These are phyloP conservation scores for Linnemannia elongata DNA, from an alignment of 192 early-diverging fungal genomes.

Conservation along the genomic window DNA sequence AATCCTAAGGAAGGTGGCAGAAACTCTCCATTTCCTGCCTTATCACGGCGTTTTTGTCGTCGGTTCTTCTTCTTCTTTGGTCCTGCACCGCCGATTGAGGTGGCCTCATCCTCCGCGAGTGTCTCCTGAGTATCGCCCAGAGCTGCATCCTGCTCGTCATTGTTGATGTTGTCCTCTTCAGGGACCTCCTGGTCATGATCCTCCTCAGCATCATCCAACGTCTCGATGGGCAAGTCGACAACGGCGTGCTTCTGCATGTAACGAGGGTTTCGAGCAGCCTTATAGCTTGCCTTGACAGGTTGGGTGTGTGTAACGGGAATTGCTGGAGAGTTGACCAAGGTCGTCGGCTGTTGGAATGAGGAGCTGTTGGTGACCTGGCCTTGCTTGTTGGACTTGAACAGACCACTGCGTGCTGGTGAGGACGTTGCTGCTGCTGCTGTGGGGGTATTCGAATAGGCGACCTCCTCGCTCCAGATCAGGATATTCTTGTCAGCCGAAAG, in stretches of 20 bases:
- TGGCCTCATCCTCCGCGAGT: neutral
- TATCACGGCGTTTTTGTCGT: neutral
- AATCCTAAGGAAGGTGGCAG: neutral
- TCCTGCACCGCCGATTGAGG: neutral
- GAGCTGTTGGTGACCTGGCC: conserved; percentile 24
- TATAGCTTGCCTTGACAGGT: conserved; percentile 14
- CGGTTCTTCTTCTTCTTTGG: conserved; percentile 16
- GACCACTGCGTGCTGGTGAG: conserved; percentile 6
- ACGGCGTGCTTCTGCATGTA: conserved; percentile 31
- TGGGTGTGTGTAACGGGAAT: neutral
- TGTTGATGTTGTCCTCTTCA: conserved; percentile 7
- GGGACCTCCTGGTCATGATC: neutral
- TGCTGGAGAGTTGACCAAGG: neutral
- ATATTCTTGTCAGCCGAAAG: conserved; percentile 34
- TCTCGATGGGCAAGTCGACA: neutral
- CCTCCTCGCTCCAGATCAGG: conserved; percentile 46
- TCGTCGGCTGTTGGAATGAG: conserved; percentile 6
- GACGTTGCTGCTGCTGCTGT: neutral
- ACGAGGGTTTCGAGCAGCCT: conserved; percentile 29
- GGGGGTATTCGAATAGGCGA: conserved; percentile 30
- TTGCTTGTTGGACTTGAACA: conserved; percentile 16
- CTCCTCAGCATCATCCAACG: neutral
- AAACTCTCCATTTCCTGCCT: neutral
- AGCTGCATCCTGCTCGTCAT: neutral
- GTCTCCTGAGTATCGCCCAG: neutral